Conservation (phyloP, 179 eudicot species). For the Beta lomatogona region DNA sequence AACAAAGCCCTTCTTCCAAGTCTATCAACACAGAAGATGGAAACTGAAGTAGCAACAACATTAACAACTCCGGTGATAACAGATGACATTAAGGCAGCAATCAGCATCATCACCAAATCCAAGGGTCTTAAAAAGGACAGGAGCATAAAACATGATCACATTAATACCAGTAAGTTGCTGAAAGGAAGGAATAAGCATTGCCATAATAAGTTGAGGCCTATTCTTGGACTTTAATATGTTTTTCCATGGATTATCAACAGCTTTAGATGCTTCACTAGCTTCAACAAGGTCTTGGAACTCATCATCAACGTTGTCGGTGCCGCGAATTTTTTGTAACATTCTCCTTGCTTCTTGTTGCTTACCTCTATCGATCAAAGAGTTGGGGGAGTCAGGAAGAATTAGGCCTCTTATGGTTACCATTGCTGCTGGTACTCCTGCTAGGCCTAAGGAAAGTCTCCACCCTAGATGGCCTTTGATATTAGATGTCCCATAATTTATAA, state of each 20-base stretch:
- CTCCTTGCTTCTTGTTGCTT: constrained; percentile 35
- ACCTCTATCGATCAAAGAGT: constrained; percentile 36
- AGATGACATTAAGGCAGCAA: constrained; percentile 32
- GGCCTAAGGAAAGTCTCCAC: constrained; percentile 36
- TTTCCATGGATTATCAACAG: constrained; percentile 29
- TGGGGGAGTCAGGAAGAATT: constrained; percentile 37
- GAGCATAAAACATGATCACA: constrained; percentile 42
- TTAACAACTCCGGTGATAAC: constrained; percentile 30
- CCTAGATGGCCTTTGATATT: constrained; percentile 24
- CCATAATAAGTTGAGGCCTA: constrained; percentile 36
- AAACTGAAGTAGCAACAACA: constrained; percentile 33
- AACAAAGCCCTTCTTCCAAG: constrained; percentile 34
- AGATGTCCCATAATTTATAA: constrained; percentile 32
- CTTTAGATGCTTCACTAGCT: constrained; percentile 33
- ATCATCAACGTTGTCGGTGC: constrained; percentile 31
- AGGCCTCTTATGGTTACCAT: constrained; percentile 35
- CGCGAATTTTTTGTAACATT: constrained; percentile 31
- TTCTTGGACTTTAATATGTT: constrained; percentile 27
- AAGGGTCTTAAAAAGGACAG: constrained; percentile 34
- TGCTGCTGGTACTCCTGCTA: constrained; percentile 31
- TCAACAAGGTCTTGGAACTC: constrained; percentile 39
- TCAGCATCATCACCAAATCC: constrained; percentile 33
- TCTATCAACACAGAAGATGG: constrained; percentile 31
- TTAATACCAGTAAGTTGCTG: constrained; percentile 38
- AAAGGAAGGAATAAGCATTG: constrained; percentile 29